phyloP scores from a whole-genome alignment of 495 filamentous ascomycete genomes.

The Patellaria atrata region DNA sequence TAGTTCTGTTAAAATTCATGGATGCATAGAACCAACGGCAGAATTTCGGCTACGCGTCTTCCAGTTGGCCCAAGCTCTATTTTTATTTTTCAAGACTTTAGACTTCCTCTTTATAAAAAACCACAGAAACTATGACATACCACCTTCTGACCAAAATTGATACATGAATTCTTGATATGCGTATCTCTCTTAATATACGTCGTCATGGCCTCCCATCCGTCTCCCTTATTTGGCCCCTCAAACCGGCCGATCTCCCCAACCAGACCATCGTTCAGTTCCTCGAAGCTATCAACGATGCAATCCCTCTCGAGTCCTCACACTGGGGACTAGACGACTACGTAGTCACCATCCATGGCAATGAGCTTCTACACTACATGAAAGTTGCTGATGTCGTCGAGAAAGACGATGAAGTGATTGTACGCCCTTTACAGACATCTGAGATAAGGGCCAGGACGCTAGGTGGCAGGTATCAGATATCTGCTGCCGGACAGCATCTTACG shows the following conservation, averaged over 20 bases:
- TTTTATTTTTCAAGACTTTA: no score
- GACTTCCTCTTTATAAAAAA: no score
- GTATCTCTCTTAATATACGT: slow-evolving; percentile 67
- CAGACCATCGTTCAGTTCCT: slow-evolving; percentile 66
- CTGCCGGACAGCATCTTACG: slow-evolving; percentile 66
- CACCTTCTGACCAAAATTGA: no score
- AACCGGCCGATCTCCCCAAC: slow-evolving; percentile 27
- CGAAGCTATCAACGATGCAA: slow-evolving; percentile 64
- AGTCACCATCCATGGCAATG: slow-evolving; percentile 69
- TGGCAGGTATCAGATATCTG: slow-evolving; percentile 71
- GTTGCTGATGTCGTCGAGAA: slow-evolving; percentile 58
- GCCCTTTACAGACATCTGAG: slow-evolving; percentile 63
- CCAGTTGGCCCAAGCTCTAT: no score
- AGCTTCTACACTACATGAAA: slow-evolving; percentile 78
- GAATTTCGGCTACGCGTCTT: no score
- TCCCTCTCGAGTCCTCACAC: slow-evolving; percentile 68
- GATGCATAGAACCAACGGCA: no score
- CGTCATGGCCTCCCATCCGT: slow-evolving; percentile 67
- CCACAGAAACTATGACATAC: no score
- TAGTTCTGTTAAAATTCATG: not conserved
- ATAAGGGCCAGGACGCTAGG: slow-evolving; percentile 57
- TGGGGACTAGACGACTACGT: slow-evolving; percentile 92
- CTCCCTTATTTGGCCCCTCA: slow-evolving; percentile 58
- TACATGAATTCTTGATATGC: no score
- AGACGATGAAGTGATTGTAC: slow-evolving; percentile 81